phyloP scores from a whole-genome alignment of 192 early-diverging fungal genomes.

The Phycomyces nitens region DNA sequence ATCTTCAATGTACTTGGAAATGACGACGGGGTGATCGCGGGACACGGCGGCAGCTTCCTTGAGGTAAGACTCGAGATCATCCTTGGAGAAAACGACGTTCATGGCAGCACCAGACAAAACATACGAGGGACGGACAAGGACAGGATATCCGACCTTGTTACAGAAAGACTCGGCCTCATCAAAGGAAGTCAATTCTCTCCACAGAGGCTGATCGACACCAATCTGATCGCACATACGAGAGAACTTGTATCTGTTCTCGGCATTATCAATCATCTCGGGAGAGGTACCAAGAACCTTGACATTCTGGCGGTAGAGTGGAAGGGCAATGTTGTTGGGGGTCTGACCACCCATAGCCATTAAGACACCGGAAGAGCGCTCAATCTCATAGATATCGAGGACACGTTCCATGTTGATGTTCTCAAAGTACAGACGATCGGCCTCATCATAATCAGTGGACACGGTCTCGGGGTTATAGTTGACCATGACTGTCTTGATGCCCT shows the following conservation, averaged over 20 bases:
- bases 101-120: slow-evolving; percentile 98
- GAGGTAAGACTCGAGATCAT: slow-evolving; percentile 83
- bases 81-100: slow-evolving; percentile 87
- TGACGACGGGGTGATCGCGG: slow-evolving; percentile 92
- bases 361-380: slow-evolving; percentile 80
- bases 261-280: slow-evolving; percentile 95
- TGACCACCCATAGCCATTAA: slow-evolving; percentile 97
- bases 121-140: slow-evolving; percentile 97
- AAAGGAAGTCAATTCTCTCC: slow-evolving; percentile 91
- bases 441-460: slow-evolving; percentile 98
- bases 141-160: slow-evolving; percentile 87
- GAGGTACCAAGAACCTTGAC: slow-evolving; percentile 93
- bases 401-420: slow-evolving; percentile 92
- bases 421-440: slow-evolving; percentile 96
- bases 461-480: slow-evolving; percentile 99
- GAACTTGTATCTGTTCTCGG: slow-evolving; percentile 98
- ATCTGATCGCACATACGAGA: slow-evolving; percentile 94
- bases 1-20: slow-evolving; percentile 97
- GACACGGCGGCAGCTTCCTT: slow-evolving; percentile 89
- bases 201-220: slow-evolving; percentile 94
- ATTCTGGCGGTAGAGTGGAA: slow-evolving; percentile 84
- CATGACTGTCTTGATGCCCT: slow-evolving; percentile 93
- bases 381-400: slow-evolving; percentile 95
- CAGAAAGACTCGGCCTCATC: slow-evolving; percentile 89
- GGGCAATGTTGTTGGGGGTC: slow-evolving; percentile 96